These are phyloP conservation scores for Bocquillonia castaneifolia DNA, from an alignment of 441 rosid genomes.

Conservation along the genomic window DNA sequence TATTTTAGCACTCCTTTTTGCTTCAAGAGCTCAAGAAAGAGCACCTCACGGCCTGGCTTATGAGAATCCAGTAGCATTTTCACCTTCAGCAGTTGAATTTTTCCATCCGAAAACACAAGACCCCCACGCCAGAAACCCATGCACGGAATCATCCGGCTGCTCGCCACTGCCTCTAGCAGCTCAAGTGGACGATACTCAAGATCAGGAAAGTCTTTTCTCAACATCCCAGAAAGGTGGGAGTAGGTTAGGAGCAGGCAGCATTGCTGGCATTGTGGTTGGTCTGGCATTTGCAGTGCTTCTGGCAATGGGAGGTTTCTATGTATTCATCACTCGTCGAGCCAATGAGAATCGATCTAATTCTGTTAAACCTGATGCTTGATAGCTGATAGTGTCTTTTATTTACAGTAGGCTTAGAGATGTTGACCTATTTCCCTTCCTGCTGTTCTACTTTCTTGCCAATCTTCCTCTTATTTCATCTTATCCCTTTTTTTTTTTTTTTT, in stretches of 20 bases:
- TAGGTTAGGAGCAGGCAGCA: conserved; percentile 40
- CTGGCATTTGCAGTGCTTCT: conserved; percentile 37
- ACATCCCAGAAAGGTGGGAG: conserved; percentile 25
- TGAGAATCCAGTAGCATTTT: conserved; percentile 68
- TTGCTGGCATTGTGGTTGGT: conserved; percentile 49
- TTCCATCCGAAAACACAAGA: conserved; percentile 55
- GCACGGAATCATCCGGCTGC: conserved; percentile 39
- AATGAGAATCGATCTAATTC: conserved; percentile 34
- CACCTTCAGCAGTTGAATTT: conserved; percentile 77
- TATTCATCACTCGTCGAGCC: conserved; percentile 29
- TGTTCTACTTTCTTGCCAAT: background rate
- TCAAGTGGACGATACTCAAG: conserved; percentile 35
- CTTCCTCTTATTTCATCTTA: background rate
- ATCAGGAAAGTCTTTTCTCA: conserved; percentile 35
- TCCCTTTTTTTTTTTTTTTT: too few relatives aligned
- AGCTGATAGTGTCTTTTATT: background rate
- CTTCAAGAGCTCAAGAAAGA: conserved; percentile 56
- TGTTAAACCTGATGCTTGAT: conserved; percentile 37
- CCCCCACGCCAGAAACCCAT: conserved; percentile 26
- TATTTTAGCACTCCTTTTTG: conserved; percentile 25
- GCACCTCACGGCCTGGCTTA: conserved; percentile 84
- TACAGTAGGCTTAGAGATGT: conserved; percentile 1
- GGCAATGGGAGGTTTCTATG: conserved; percentile 38
- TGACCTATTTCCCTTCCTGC: background rate
- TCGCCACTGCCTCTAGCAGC: conserved; percentile 77